Evolutionary conservation across 2,329 filamentous ascomycete species (phyloP).

Genomic region (Aspergillus sp.): DNA sequence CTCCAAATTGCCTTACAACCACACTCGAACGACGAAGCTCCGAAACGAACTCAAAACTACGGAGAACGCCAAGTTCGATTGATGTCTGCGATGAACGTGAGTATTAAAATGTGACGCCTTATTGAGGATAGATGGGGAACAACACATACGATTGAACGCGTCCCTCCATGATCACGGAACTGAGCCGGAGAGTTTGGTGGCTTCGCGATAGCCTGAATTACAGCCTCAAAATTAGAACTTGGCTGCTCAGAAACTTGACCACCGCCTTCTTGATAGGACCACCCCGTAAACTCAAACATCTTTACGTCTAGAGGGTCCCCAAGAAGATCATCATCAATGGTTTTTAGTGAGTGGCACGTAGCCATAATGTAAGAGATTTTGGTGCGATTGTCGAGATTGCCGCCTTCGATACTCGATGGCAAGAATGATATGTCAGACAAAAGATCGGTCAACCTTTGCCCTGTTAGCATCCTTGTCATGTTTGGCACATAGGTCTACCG

Average conservation of each 20-base stretch:
- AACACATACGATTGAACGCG: constrained; percentile 21
- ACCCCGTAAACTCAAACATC: constrained; percentile 96
- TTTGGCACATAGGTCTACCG: constrained; percentile 3
- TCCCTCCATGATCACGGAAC: constrained; percentile 44
- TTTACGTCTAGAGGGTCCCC: constrained; percentile 95
- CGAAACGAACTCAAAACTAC: constrained; percentile 91
- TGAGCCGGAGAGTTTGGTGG: constrained; percentile 64
- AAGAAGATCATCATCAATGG: constrained; percentile 83
- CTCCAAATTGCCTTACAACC: constrained; percentile 82
- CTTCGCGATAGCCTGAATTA: constrained; percentile 75
- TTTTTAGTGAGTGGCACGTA: constrained; percentile 87
- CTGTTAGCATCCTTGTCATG: neutral
- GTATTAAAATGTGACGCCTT: neutral
- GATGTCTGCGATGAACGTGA: constrained; percentile 36
- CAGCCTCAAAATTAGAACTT: constrained; percentile 74
- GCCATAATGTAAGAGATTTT: constrained; percentile 92
- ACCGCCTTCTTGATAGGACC: constrained; percentile 83
- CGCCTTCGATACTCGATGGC: constrained; percentile 54
- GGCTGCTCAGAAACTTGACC: constrained; percentile 63
- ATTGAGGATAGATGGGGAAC: neutral
- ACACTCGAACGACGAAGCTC: constrained; percentile 90
- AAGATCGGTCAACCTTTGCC: constrained; percentile 3
- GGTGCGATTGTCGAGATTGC: constrained; percentile 62
- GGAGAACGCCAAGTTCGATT: constrained; percentile 85
- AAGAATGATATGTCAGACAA: constrained; percentile 69